These are phyloP conservation scores for Terfezia claveryi DNA, from an alignment of 495 filamentous ascomycete genomes.

Conservation along the genomic window DNA sequence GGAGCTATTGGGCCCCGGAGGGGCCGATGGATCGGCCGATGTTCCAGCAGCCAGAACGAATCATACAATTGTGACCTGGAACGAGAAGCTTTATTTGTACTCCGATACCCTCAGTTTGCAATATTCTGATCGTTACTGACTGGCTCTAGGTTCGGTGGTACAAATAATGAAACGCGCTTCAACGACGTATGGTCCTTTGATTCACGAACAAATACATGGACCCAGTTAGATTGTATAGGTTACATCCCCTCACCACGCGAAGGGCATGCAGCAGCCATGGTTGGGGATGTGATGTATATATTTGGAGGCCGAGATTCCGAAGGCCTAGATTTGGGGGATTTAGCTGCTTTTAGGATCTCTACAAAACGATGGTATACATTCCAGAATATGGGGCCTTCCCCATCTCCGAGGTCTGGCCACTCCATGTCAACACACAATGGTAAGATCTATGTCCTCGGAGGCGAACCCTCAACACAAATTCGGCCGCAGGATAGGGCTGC, in stretches of 20 bases:
- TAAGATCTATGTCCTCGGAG: constrained; percentile 74
- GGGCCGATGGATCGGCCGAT: constrained; percentile 45
- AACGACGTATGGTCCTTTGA: constrained; percentile 98
- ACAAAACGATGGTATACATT: constrained; percentile 95
- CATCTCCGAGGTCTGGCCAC: constrained; percentile 81
- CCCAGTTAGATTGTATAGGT: constrained; percentile 79
- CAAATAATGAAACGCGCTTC: constrained; percentile 86
- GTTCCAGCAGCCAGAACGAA: constrained; percentile 87
- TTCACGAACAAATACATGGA: constrained; percentile 58
- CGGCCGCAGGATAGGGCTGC: constrained; percentile 30
- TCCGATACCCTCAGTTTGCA: background rate
- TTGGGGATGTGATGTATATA: constrained; percentile 96
- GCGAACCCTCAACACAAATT: constrained; percentile 75
- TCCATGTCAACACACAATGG: constrained; percentile 92
- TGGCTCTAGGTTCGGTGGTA: constrained; percentile 63
- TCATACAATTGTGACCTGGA: constrained; percentile 75
- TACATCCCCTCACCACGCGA: constrained; percentile 87
- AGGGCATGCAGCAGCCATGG: constrained; percentile 81
- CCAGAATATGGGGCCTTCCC: constrained; percentile 96
- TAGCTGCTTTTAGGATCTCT: constrained; percentile 85
- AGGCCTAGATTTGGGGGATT: constrained; percentile 72
- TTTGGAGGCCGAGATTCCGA: constrained; percentile 94
- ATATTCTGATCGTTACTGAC: constrained; percentile 11
- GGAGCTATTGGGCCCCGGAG: constrained; percentile 70
- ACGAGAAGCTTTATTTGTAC: constrained; percentile 85